Evolutionary conservation across 1,284 basidiomycete genomes (phyloP).

Genomic region (Ceratorhiza oryzae-sativae): DNA sequence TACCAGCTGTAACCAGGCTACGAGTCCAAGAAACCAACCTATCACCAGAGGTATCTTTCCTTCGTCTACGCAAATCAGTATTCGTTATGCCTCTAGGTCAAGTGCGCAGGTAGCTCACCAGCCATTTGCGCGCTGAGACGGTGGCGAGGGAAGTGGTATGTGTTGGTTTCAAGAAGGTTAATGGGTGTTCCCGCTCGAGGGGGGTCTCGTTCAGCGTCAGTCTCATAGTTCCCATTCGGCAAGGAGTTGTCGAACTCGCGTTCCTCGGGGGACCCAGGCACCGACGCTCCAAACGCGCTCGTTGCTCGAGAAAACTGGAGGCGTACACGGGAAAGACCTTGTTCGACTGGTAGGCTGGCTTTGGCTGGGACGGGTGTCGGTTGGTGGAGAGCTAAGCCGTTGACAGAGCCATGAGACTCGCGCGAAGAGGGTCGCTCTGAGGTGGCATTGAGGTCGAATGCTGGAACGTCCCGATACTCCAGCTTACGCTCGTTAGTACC

Average conservation of each 20-base stretch:
- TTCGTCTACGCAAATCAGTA: slow-evolving; percentile 49
- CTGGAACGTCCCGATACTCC: slow-evolving; percentile 38
- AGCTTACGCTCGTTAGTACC: slow-evolving; percentile 40
- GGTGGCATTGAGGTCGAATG: slow-evolving; percentile 24
- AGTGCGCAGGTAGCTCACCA: slow-evolving; percentile 48
- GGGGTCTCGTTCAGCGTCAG: slow-evolving; percentile 7
- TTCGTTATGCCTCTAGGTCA: neutral
- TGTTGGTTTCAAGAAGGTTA: slow-evolving; percentile 25
- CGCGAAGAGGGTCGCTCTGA: neutral
- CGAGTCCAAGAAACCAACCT: slow-evolving; percentile 44
- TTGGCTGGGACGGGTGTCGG: slow-evolving; percentile 13
- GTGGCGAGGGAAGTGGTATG: slow-evolving; percentile 54
- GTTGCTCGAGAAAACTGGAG: slow-evolving; percentile 14
- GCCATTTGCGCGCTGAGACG: slow-evolving; percentile 53
- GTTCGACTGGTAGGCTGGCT: slow-evolving; percentile 10
- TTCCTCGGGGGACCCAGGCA: slow-evolving; percentile 24
- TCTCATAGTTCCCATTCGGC: slow-evolving; percentile 27
- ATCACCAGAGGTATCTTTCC: slow-evolving; percentile 56
- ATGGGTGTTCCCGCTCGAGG: slow-evolving; percentile 36
- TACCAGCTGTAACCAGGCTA: slow-evolving; percentile 7
- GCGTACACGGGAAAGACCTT: slow-evolving; percentile 9
- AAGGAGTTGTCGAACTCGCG: slow-evolving; percentile 24
- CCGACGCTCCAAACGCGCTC: slow-evolving; percentile 25
- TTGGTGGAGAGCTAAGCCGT: neutral
- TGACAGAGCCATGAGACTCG: neutral